A percentile compares a stretch with the other conserved stretches of the same genome.
These are phyloP conservation scores for Colletotrichum horii DNA, from an alignment of 2,329 filamentous ascomycete species.

Conservation along the genomic window DNA sequence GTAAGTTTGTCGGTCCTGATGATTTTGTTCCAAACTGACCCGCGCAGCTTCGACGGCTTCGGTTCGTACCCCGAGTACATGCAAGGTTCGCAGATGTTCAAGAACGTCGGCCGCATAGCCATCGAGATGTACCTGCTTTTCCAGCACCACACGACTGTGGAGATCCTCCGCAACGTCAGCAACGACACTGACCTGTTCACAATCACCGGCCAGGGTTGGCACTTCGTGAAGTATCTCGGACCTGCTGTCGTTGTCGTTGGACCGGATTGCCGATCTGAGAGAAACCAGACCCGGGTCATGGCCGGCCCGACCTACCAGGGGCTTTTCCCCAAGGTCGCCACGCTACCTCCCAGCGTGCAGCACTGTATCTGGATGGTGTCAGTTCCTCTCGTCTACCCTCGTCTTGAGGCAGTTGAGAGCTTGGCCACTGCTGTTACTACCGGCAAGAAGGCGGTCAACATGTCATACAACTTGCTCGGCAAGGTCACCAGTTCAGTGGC, in stretches of 20 bases:
- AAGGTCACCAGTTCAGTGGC: conserved; percentile 95
- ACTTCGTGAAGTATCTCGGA: conserved; percentile 96
- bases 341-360: conserved; percentile 89
- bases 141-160: conserved; percentile 95
- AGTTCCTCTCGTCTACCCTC: conserved; percentile 88
- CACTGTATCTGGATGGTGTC: conserved; percentile 97
- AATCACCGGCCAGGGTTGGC: conserved; percentile 96
- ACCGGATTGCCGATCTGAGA: conserved; percentile 88
- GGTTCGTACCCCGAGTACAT: conserved; percentile 98
- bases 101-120: conserved; percentile 93
- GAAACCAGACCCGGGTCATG: conserved; percentile 89
- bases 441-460: conserved; percentile 95
- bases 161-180: conserved; percentile 87
- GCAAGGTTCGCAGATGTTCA: conserved; percentile 97
- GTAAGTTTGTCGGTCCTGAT: conserved; percentile 59
- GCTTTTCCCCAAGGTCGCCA: conserved; percentile 92
- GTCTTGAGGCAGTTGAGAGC: conserved; percentile 89
- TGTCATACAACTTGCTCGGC: conserved; percentile 93
- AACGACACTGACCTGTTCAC: conserved; percentile 94
- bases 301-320: conserved; percentile 97
- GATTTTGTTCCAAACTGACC: conserved; percentile 19
- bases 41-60: conserved; percentile 86
- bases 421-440: conserved; percentile 90
- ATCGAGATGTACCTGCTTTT: conserved; percentile 98
- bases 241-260: conserved; percentile 90